phyloP scores from a whole-genome alignment of 441 rosid species.

The Eutrema salsugineum region DNA sequence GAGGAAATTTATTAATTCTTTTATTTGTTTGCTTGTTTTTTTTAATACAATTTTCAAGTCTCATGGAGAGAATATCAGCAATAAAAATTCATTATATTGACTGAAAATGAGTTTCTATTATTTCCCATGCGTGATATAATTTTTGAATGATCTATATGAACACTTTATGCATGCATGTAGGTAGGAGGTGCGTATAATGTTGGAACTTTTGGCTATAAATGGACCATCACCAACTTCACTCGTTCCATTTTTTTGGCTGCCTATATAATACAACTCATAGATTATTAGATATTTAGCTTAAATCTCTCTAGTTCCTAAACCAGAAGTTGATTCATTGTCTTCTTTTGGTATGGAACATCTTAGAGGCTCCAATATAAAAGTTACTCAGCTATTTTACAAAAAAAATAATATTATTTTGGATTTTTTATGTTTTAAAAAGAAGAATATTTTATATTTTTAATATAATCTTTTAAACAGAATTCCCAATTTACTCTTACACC shows the following conservation, averaged over 20 bases:
- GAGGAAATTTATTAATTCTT: not conserved
- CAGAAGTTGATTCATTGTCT: no score
- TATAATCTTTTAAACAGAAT: not conserved
- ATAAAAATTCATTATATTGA: not conserved
- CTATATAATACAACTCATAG: no score
- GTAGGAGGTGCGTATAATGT: not conserved
- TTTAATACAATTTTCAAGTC: no score
- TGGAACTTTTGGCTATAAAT: not conserved
- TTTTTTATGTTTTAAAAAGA: no score
- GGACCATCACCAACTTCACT: not conserved
- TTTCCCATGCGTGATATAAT: not conserved
- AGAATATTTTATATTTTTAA: no score
- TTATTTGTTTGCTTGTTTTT: no score
- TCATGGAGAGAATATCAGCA: no score
- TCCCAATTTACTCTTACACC: no score
- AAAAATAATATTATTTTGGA: not conserved
- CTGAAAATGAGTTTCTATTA: not conserved
- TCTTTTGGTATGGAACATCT: not conserved
- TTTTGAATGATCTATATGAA: not conserved
- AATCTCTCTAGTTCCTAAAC: no score
- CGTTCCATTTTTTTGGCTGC: not conserved
- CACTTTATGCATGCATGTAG: no score
- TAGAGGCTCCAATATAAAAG: not conserved
- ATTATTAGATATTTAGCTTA: no score
- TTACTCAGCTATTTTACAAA: not conserved